Evolutionary conservation across 1,284 basidiomycete species (phyloP).

Genomic region (Trametes pubescens): DNA sequence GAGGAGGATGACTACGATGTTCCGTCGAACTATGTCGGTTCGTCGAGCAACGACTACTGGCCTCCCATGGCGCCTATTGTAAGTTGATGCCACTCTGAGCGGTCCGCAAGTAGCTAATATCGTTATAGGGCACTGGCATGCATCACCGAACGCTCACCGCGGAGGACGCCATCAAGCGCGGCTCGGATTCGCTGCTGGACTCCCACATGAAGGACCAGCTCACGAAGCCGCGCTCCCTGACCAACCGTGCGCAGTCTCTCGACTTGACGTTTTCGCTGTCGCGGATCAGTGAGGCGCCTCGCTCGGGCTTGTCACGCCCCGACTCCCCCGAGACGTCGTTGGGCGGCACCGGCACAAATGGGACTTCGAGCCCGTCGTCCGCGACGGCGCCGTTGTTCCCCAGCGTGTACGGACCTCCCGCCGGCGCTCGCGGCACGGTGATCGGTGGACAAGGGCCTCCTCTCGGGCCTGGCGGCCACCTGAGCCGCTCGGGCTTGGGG

Average conservation of each 20-base stretch:
- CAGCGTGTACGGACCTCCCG: constrained; percentile 77
- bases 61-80: constrained; percentile 81
- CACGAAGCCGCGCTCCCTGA: constrained; percentile 76
- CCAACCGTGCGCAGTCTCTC: constrained; percentile 83
- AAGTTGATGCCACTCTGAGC: constrained; percentile 39
- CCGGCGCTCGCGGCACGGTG: constrained; percentile 55
- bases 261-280: constrained; percentile 81
- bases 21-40: constrained; percentile 61
- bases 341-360: constrained; percentile 63
- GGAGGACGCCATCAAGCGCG: constrained; percentile 83
- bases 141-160: constrained; percentile 68
- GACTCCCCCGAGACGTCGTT: constrained; percentile 83
- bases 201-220: constrained; percentile 84
- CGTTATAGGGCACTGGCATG: constrained; percentile 65
- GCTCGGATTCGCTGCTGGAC: constrained; percentile 88
- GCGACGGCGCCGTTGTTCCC: constrained; percentile 82
- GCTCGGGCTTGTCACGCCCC: constrained; percentile 64
- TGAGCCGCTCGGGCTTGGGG: constrained; percentile 50
- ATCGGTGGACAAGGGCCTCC: constrained; percentile 42
- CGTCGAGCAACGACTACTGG: constrained; percentile 69
- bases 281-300: constrained; percentile 73
- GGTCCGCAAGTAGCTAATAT: constrained; percentile 30
- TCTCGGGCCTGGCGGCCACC: constrained; percentile 30
- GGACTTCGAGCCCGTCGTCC: constrained; percentile 76
- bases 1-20: constrained; percentile 64